Conservation (phyloP, 805 yeast genomes). For the Wickerhamomyces silvicola region DNA sequence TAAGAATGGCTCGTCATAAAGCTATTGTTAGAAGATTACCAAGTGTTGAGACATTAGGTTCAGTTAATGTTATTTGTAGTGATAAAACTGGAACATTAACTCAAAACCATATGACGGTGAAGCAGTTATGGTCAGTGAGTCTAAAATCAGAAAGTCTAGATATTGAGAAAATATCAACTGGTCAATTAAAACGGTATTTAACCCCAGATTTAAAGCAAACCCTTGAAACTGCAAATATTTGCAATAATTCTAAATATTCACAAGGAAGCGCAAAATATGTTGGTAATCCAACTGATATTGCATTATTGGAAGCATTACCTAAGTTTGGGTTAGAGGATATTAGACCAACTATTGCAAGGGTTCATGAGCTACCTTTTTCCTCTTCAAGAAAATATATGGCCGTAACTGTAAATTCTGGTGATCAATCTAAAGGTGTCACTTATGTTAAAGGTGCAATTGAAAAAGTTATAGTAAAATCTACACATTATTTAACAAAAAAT, state of each 20-base stretch:
- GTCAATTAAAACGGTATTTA: constrained; percentile 35
- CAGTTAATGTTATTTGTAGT: constrained; percentile 88
- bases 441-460: constrained; percentile 91
- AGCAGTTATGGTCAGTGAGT: constrained; percentile 74
- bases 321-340: constrained; percentile 68
- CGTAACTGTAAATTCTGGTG: constrained; percentile 58
- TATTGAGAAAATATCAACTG: constrained; percentile 40
- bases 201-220: constrained; percentile 49
- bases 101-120: constrained; percentile 85
- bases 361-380: constrained; percentile 76
- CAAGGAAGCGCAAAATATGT: constrained; percentile 61
- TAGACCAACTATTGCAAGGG: constrained; percentile 53
- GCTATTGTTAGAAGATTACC: constrained; percentile 95
- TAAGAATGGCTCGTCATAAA: constrained; percentile 90
- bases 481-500: constrained; percentile 48
- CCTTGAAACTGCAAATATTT: constrained; percentile 61
- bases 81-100: constrained; percentile 92
- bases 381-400: constrained; percentile 89
- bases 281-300: constrained; percentile 95
- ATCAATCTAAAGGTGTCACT: constrained; percentile 46
- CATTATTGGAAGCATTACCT: constrained; percentile 68
- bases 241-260: constrained; percentile 71
- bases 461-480: constrained; percentile 54
- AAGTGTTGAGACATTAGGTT: constrained; percentile 90
- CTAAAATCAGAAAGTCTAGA: constrained; percentile 34